Evolutionary conservation across 2,329 filamentous ascomycete species (phyloP).

Genomic region (Remersonia thermophila): DNA sequence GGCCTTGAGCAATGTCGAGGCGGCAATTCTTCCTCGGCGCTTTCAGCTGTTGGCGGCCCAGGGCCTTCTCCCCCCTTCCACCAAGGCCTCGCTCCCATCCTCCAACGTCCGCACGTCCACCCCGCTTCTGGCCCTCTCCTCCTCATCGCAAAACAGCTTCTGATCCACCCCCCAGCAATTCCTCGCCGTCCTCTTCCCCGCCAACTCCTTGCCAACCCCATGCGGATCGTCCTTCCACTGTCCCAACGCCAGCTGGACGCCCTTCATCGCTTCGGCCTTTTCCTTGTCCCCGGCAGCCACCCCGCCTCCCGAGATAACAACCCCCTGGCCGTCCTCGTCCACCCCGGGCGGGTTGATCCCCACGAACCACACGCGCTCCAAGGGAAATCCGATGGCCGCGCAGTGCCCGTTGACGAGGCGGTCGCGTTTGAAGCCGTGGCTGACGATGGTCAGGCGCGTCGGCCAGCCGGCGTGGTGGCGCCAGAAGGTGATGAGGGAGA

Average conservation of each 20-base stretch:
- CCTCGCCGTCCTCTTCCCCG: constrained; percentile 34
- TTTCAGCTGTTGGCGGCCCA: constrained; percentile 20
- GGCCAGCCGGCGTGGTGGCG: constrained; percentile 44
- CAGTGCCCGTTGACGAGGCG: constrained; percentile 55
- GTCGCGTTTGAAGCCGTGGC: constrained; percentile 55
- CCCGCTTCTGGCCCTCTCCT: constrained; percentile 24
- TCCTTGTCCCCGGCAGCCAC: constrained; percentile 1
- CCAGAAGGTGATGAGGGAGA: constrained; percentile 51
- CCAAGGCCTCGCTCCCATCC: constrained; percentile 28
- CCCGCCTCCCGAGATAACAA: background rate
- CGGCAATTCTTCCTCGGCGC: too few species aligned
- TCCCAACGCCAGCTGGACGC: constrained; percentile 29
- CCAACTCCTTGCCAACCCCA: constrained; percentile 32
- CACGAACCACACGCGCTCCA: constrained; percentile 35
- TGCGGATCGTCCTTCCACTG: constrained; percentile 43
- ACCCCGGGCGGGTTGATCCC: constrained; percentile 53
- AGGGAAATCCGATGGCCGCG: constrained; percentile 44
- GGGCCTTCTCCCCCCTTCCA: constrained; percentile 24
- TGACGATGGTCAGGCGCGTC: constrained; percentile 46
- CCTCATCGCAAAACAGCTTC: constrained; percentile 28
- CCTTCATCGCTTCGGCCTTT: constrained; percentile 21
- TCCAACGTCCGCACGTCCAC: constrained; percentile 24
- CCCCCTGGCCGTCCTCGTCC: constrained; percentile 11
- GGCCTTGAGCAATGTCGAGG: too few species aligned
- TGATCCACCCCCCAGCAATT: constrained; percentile 38